Percentiles rank a stretch among this genome's conserved stretches.
Evolutionary conservation across 2,329 filamentous ascomycete genomes (phyloP).

Genomic region (Proliferodiscus dingleyae): DNA sequence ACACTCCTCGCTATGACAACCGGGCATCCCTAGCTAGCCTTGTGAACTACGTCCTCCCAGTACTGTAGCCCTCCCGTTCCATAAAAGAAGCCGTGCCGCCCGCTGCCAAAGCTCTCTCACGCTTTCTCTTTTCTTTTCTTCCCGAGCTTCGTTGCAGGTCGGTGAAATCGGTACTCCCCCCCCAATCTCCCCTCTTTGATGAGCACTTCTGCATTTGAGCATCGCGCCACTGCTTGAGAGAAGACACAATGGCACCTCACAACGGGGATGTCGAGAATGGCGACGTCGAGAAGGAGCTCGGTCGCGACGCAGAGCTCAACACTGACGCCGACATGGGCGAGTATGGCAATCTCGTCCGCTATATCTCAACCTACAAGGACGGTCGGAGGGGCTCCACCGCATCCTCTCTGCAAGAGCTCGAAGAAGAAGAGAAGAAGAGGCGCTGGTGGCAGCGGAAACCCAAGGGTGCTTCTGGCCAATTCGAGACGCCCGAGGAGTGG

Average conservation of each 20-base stretch:
- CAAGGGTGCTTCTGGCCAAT: constrained; percentile 32
- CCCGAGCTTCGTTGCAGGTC: constrained; percentile 2
- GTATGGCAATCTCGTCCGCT: constrained; percentile 61
- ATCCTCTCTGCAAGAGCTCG: constrained; percentile 38
- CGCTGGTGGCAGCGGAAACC: constrained; percentile 57
- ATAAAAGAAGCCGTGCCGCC: constrained; percentile 8
- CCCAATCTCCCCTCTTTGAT: constrained; percentile 6
- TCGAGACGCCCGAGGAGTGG: constrained; percentile 57
- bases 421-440: constrained; percentile 42
- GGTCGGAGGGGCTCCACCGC: constrained; percentile 45
- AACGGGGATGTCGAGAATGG: constrained; percentile 23
- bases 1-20: constrained; percentile 8
- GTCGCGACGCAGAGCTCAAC: constrained; percentile 5
- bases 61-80: neutral
- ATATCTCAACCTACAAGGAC: constrained; percentile 63
- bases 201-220: neutral
- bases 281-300: constrained; percentile 20
- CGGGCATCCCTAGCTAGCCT: constrained; percentile 5
- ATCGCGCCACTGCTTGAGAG: constrained; percentile 2
- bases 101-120: neutral
- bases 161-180: constrained; percentile 1
- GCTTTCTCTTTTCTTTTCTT: constrained; percentile 4
- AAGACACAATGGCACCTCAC: constrained; percentile 19
- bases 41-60: neutral
- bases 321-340: constrained; percentile 43